Evolutionary conservation across 345 rosid genomes (phyloP).

Genomic region (Cardiospermum halicacabum): DNA sequence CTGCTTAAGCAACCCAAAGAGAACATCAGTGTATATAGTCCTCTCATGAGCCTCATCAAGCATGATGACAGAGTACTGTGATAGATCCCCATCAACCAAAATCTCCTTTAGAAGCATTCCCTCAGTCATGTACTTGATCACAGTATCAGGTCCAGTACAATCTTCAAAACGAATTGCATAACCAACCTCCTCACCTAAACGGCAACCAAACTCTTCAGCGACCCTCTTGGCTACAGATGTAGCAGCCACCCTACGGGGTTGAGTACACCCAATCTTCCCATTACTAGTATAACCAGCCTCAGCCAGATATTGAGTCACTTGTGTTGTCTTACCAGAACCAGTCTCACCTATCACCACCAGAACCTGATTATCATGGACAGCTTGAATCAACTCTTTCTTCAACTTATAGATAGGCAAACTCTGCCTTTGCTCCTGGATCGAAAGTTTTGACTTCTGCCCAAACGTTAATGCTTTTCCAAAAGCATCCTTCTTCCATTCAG

Average conservation of each 20-base stretch:
- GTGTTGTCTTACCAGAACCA: conserved; percentile 83
- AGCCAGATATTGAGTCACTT: conserved; percentile 80
- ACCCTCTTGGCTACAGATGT: conserved; percentile 88
- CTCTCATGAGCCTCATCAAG: conserved; percentile 86
- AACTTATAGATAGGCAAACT: conserved; percentile 88
- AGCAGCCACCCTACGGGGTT: conserved; percentile 86
- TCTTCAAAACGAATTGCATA: conserved; percentile 81
- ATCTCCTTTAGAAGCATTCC: conserved; percentile 78
- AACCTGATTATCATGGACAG: conserved; percentile 81
- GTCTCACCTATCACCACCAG: conserved; percentile 87
- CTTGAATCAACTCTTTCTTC: conserved; percentile 81
- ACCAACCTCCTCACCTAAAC: conserved; percentile 80
- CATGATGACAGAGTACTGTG: conserved; percentile 62
- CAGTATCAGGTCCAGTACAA: conserved; percentile 83
- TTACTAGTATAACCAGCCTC: conserved; percentile 71
- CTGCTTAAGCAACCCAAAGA: conserved; percentile 66
- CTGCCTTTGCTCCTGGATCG: conserved; percentile 84
- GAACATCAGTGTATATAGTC: conserved; percentile 68
- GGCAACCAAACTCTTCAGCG: conserved; percentile 90
- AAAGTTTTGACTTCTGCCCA: conserved; percentile 82
- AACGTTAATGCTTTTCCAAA: conserved; percentile 70
- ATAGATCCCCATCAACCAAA: conserved; percentile 53
- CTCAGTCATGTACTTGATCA: conserved; percentile 85
- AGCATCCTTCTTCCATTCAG: conserved; percentile 96
- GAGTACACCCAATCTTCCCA: conserved; percentile 84